Base-by-base conservation (phyloP, 176 grass and related monocot species). In the Melocanna baccifera region DNA sequence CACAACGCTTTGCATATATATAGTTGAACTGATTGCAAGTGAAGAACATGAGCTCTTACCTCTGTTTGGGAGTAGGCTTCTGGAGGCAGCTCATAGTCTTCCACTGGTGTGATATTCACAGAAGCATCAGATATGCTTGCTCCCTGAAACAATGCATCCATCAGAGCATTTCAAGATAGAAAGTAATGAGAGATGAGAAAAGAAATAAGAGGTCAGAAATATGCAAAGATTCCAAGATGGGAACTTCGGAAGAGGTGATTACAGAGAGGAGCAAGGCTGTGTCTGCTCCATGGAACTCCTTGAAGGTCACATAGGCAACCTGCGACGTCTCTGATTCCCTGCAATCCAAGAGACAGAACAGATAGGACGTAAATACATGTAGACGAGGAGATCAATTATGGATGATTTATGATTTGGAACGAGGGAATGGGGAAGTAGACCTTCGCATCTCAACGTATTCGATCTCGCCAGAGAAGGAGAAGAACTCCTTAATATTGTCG, bases 401-500 rank as follows among this genome's bases (percentile, higher is more conserved):
- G 7, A 65, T 16, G 39, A 34, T 15, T 18, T 0, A 50, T 20
- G 39, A 0, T 15, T 8, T 36, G 34, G 4, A 4, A 16, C 5
- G n/a, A 84, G 41, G 29, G 16, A 5, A 23, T 6, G 47, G 5
- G 12, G 3, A 4, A 16, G 43, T 12, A 63, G 9, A 90, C 89
- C 85, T 91, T 85, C 81, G 76, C 89, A 85, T 76, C 50, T 91
- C 89, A 10, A 91, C 69, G 8, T 59, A 84, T 71, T 91, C 71
- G 12, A 91, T 85, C 9, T 91, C 85, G 7, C 89, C 85, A 10
- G 85, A 88, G 81, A 91, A 91, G 45, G 85, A 85, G 65, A 91
- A 91, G 76, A 91, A 91, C 69, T 91, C 81, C 41, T 67, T 81
- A 25, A 91, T 88, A 73, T 91, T 83, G 9, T 69, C 71, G 2